phyloP scores from a whole-genome alignment of 306 rosid species.

The Malus asiatica region DNA sequence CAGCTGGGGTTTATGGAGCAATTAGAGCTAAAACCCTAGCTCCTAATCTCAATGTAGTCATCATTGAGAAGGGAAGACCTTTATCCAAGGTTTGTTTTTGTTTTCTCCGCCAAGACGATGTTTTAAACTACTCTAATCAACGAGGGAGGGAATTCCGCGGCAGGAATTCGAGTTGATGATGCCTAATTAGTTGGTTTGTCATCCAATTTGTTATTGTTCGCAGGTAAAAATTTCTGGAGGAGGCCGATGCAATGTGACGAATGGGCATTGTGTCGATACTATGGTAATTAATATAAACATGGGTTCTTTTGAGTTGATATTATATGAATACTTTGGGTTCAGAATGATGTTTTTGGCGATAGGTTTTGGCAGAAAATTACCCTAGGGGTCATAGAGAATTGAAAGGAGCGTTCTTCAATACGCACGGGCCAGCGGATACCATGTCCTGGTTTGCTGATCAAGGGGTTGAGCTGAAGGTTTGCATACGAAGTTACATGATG shows the following conservation, averaged over 20 bases:
- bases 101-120: too few relatives aligned
- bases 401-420: slow-evolving; percentile 74
- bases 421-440: slow-evolving; percentile 70
- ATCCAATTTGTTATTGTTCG: neutral
- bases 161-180: neutral
- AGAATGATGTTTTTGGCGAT: slow-evolving; percentile 26
- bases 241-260: slow-evolving; percentile 94
- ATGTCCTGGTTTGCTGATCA: slow-evolving; percentile 91
- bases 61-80: slow-evolving; percentile 74
- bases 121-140: too few relatives aligned
- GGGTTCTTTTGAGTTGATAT: neutral
- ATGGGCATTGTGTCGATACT: slow-evolving; percentile 66
- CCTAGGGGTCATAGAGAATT: slow-evolving; percentile 91
- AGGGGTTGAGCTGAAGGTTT: slow-evolving; percentile 87
- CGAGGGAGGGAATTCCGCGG: too few relatives aligned
- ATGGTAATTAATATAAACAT: slow-evolving; percentile 28
- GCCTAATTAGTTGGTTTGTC: slow-evolving; percentile 13
- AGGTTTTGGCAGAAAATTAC: slow-evolving; percentile 89
- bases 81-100: slow-evolving; percentile 60
- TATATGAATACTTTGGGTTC: too few relatives aligned
- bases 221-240: slow-evolving; percentile 93
- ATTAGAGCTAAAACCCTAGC: slow-evolving; percentile 81
- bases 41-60: slow-evolving; percentile 53
- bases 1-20: slow-evolving; percentile 92
- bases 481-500: neutral